Base-by-base conservation (phyloP, 2,329 filamentous ascomycete genomes). In the Clarireedia homoeocarpa region DNA sequence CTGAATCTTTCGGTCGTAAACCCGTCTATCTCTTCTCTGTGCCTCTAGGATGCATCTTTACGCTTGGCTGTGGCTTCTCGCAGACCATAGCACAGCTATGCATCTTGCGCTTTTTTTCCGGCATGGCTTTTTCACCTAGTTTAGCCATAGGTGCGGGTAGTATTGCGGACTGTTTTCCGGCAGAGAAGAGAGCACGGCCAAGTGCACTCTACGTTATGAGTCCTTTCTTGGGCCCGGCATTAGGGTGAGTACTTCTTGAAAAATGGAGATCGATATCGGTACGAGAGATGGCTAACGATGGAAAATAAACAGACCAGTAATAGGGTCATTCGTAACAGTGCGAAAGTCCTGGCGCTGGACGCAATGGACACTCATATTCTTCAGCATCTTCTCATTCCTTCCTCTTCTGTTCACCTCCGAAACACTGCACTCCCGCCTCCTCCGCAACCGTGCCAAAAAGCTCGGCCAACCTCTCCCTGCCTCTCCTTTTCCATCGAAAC, bases 21-120 rank as follows among this genome's bases (percentile, higher is more conserved):
- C 56, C 62, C 0, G 66, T 79, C 6, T 66, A 77, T 6, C 71
- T 77, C 34, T 48, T 64, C 0, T 74, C 73, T 0, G 78, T 75
- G 44, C 50, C 77, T 0, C 74, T 79, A 65, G 82, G 79, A 55
- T 70, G 75, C 0, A 65, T 88, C 23, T 78, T 87, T 61, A 76
- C 78, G 17, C 75, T 88, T 57, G 84, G 81, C 0, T 85, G 82
- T 55, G 86, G 82, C 1, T 73, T 86, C 10, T 76, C 82, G 0
- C 78, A 79, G 1, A 76, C 73, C 45, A 70, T 77, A 4, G 69
- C 68, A 0, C 72, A 72, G 5, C 66, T 77, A 9, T 69, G 76
- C 30, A 70, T 69, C 3, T 76, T 78, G 50, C 71, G 77, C 0
- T 77, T 79, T 57, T 63, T 80, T 1, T 71, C 74, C 0, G 77